These are phyloP conservation scores for Staphylotrichum longicolle DNA, from an alignment of 495 filamentous ascomycete species.

Conservation along the genomic window DNA sequence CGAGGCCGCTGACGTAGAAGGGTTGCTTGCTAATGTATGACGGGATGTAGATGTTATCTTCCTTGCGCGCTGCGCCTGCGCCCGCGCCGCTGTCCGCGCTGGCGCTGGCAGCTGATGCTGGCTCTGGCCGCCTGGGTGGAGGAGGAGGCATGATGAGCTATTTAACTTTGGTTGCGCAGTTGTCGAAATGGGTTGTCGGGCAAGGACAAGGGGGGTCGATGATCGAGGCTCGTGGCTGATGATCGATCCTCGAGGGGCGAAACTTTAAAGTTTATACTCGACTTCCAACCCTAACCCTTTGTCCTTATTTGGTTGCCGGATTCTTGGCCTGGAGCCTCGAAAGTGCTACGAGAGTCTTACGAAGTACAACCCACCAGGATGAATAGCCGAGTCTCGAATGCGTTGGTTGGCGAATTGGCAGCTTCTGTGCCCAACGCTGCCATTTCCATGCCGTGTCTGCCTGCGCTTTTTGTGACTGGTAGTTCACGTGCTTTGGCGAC, in stretches of 20 bases:
- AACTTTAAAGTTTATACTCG: not conserved
- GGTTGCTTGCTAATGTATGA: constrained; percentile 97
- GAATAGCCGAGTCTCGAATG: no score
- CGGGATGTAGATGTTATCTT: constrained; percentile 98
- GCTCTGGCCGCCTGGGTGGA: constrained; percentile 20
- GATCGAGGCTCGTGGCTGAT: no score
- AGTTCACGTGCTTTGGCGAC: constrained; percentile 25
- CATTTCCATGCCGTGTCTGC: not conserved
- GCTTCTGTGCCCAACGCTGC: no score
- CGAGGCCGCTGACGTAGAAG: constrained; percentile 83
- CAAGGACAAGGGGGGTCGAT: not conserved
- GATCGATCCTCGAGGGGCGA: not conserved
- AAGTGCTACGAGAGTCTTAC: no score
- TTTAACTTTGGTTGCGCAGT: not conserved
- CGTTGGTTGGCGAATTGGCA: no score
- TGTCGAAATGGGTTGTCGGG: not conserved
- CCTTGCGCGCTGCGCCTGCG: constrained; percentile 60
- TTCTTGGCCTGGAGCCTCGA: no score
- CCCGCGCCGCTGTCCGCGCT: constrained; percentile 26
- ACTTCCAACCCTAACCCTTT: constrained; percentile 9
- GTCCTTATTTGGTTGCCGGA: not conserved
- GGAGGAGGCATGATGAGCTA: constrained; percentile 22
- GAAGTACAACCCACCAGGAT: no score
- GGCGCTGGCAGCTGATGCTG: constrained; percentile 9
- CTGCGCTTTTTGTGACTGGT: not conserved